Percentiles rank a stretch among this genome's conserved stretches.
Conservation (phyloP, 2,329 filamentous ascomycete genomes). For the Dothiorella sarmentorum region DNA sequence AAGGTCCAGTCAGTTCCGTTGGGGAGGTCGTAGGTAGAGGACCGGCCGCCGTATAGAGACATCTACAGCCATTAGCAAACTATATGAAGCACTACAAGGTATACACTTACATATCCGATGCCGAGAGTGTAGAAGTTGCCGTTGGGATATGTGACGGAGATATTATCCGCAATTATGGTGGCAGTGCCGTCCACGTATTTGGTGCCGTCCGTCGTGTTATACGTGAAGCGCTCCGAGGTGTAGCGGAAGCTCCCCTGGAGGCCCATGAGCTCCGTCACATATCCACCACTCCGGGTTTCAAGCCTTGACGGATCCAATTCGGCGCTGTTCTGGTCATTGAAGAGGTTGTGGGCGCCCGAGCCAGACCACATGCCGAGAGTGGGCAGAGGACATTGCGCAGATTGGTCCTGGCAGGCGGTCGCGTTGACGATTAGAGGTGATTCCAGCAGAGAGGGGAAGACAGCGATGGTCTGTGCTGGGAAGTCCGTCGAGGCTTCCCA, state of each 20-base stretch:
- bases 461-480: not conserved
- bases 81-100: too few relatives aligned
- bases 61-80: not conserved
- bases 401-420: not conserved
- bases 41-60: not conserved
- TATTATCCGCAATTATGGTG: not conserved
- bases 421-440: not conserved
- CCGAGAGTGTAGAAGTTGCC: not conserved
- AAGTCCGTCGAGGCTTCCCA: not conserved
- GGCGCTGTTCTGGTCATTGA: not conserved
- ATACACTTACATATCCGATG: not conserved
- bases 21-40: not conserved
- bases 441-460: not conserved
- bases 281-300: not conserved
- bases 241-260: not conserved
- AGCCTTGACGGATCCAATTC: not conserved
- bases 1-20: not conserved
- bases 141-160: not conserved
- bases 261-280: not conserved
- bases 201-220: not conserved
- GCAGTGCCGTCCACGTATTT: not conserved
- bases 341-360: not conserved
- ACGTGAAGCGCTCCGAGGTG: not conserved
- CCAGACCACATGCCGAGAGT: not conserved
- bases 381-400: not conserved